Base-by-base conservation (phyloP, 2,329 filamentous ascomycete genomes). In the Trichoderma atroviride region DNA sequence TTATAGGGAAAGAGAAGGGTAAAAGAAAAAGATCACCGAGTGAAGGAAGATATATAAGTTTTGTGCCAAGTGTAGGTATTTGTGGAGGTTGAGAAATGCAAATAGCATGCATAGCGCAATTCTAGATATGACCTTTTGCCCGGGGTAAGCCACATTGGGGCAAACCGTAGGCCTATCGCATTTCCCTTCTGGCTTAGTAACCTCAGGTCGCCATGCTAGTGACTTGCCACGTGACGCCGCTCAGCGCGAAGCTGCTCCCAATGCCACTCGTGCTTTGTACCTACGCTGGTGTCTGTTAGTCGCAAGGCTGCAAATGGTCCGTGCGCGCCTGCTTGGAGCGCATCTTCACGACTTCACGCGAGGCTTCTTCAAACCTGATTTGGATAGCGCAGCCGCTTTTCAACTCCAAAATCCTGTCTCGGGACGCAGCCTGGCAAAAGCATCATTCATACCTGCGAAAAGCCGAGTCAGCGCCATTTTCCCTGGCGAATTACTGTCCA, bases 311-410 rank as follows among this genome's bases (percentile, higher is more conserved):
- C 50, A 19, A 19, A 22, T 70, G 69, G 69, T 68, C 69, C 63
- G 69, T 70, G 69, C 69, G 57, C 66, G 33, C 13, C 14, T 55
- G 55, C 68, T 68, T 19, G 16, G 10, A 13, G 52, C 53, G 69
- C 69, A 68, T 57, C 69, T 68, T 62, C 69, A 70, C 68, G 68
- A 67, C 64, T 59, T 61, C 35, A 70, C 63, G 69, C 69, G 69
- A 57, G 67, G 50, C 69, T 53, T 68, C 35, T 61, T 22, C 37
- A 47, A 31, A 43, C 40, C 57, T 16, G 43, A 27, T 59, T 68
- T 62, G 52, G 56, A 68, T 40, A n/a, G 50, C 57, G 52, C 52
- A 35, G 56, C 56, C 57, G 52, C 64, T 37, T 56, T 47, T 27
- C 63, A 70, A 66, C 60, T 37, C 31, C 63, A 16, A 31, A 52